phyloP scores from a whole-genome alignment of 2,329 filamentous ascomycete genomes.

The Parastagonospora nodorum region DNA sequence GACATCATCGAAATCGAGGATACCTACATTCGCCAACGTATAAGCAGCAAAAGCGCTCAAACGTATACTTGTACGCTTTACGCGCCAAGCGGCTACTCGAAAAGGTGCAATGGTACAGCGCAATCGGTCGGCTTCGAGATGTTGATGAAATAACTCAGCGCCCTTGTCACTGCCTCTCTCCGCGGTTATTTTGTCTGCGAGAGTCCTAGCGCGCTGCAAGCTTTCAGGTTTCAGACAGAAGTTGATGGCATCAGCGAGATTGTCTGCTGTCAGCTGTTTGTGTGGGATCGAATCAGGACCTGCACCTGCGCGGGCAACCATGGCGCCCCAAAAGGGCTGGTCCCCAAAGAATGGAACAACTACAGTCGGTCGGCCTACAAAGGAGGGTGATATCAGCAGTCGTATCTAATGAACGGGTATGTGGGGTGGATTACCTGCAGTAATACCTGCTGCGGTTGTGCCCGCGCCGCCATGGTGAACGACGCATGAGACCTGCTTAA shows the following conservation, averaged over 20 bases:
- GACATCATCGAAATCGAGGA: slow-evolving; percentile 21
- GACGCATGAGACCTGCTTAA: slow-evolving; percentile 75
- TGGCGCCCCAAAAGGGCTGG: slow-evolving; percentile 61
- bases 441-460: slow-evolving; percentile 61
- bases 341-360: slow-evolving; percentile 65
- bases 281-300: slow-evolving; percentile 57
- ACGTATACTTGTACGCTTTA: slow-evolving; percentile 25
- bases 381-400: neutral
- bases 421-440: slow-evolving; percentile 5
- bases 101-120: slow-evolving; percentile 28
- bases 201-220: slow-evolving; percentile 19
- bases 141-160: slow-evolving; percentile 31
- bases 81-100: slow-evolving; percentile 27
- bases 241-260: slow-evolving; percentile 53
- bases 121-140: slow-evolving; percentile 28
- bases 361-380: slow-evolving; percentile 51
- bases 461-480: slow-evolving; percentile 80
- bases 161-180: slow-evolving; percentile 32
- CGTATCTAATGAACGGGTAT: slow-evolving; percentile 36
- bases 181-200: slow-evolving; percentile 29
- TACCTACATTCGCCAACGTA: slow-evolving; percentile 20
- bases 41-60: slow-evolving; percentile 31
- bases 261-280: slow-evolving; percentile 50
- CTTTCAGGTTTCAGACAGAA: slow-evolving; percentile 50
- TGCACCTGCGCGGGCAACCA: slow-evolving; percentile 57